Percentiles rank a stretch among this genome's conserved stretches.
Conservation (phyloP, 208 protist genomes). For the Histomonas meleagridis region DNA sequence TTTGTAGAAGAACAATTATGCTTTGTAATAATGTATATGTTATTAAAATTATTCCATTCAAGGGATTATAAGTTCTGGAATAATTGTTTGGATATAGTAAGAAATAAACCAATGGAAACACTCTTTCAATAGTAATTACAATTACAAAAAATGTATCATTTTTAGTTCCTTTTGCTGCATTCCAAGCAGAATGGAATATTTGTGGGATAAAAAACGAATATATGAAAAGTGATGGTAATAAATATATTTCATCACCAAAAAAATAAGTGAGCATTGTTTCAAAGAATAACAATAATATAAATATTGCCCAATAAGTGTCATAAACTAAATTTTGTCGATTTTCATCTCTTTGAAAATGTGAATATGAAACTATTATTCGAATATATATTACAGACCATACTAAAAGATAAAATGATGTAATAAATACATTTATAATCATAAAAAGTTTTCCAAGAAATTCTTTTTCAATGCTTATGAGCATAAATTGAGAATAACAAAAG, state of each 20-base stretch:
- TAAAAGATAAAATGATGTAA: background rate
- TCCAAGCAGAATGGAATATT: background rate
- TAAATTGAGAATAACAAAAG: background rate
- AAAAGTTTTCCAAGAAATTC: no score
- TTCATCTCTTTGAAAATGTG: background rate
- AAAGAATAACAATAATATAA: background rate
- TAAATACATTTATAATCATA: background rate
- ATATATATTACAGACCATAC: background rate
- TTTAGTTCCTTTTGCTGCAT: background rate
- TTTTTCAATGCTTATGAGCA: background rate
- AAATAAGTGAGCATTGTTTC: background rate
- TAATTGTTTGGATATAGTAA: background rate
- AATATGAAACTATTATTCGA: background rate
- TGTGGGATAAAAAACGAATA: constrained; percentile 24
- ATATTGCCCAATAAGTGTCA: background rate
- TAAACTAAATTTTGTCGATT: background rate
- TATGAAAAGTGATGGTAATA: background rate
- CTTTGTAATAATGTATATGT: background rate
- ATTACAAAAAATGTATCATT: background rate
- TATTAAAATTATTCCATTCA: background rate
- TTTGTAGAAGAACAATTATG: background rate
- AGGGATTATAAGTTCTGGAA: background rate
- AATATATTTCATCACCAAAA: background rate
- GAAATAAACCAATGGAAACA: background rate
- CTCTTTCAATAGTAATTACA: background rate